Conservation (phyloP, 305 asterid genomes). For the Fraxinus baroniana region DNA sequence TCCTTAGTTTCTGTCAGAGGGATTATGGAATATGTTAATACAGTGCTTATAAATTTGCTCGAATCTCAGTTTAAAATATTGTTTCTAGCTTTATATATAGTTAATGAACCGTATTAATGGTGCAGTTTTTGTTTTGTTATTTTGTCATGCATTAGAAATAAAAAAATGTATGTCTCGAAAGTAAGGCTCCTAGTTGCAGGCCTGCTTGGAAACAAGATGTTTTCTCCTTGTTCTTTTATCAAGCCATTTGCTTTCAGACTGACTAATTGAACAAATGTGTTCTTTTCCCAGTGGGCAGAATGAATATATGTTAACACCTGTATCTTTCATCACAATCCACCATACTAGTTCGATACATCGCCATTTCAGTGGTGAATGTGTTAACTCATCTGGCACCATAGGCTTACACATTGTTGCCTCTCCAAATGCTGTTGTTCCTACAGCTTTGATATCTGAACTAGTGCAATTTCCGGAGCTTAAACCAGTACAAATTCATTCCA, state of each 20-base stretch:
- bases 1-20: background rate
- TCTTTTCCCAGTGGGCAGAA: constrained; percentile 49
- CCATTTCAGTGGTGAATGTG: constrained; percentile 29
- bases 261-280: background rate
- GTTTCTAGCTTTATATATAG: background rate
- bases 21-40: background rate
- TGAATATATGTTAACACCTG: constrained; percentile 60
- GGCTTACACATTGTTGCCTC: constrained; percentile 31
- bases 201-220: background rate
- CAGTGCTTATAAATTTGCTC: background rate
- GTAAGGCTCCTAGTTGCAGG: background rate
- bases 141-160: constrained; percentile 3
- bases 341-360: constrained; percentile 37
- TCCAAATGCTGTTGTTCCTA: constrained; percentile 35
- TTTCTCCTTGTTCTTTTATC: background rate
- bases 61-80: background rate
- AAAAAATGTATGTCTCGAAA: constrained; percentile 13
- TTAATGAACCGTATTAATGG: background rate
- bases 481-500: constrained; percentile 61
- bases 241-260: background rate
- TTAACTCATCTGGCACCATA: constrained; percentile 28
- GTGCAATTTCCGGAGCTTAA: constrained; percentile 37
- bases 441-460: constrained; percentile 55
- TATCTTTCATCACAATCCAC: constrained; percentile 68
- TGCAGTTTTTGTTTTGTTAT: background rate